Percentiles rank a stretch among this genome's conserved stretches.
Conservation (phyloP, 2,329 filamentous ascomycete species). For the Fusarium sp. region DNA sequence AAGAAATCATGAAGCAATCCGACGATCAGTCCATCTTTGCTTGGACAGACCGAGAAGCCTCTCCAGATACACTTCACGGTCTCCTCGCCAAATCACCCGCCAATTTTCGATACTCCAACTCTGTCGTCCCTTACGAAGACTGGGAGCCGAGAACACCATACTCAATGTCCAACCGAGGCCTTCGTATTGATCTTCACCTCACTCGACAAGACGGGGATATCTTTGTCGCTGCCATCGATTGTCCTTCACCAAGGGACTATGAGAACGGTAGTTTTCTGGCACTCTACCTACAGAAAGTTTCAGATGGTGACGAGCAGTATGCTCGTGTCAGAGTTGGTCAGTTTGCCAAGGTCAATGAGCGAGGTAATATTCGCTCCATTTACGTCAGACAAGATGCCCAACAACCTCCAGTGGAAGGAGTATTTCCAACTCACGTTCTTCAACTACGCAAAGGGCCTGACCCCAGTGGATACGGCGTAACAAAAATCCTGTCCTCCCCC, state of each 20-base stretch:
- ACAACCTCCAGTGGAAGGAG: conserved; percentile 38
- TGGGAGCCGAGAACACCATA: conserved; percentile 46
- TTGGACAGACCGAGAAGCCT: neutral
- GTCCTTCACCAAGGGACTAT: conserved; percentile 48
- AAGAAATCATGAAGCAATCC: conserved; percentile 20
- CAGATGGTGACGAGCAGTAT: conserved; percentile 40
- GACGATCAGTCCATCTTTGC: conserved; percentile 19
- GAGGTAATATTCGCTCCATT: conserved; percentile 39
- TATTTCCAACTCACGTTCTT: conserved; percentile 37
- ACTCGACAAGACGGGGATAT: conserved; percentile 19
- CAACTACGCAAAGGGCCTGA: conserved; percentile 33
- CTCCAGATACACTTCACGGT: conserved; percentile 44
- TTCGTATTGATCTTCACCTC: conserved; percentile 44
- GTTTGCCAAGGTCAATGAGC: conserved; percentile 26
- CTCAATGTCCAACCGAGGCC: conserved; percentile 44
- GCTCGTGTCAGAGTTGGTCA: conserved; percentile 39
- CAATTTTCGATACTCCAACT: conserved; percentile 53
- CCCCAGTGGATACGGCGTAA: neutral
- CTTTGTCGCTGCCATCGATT: conserved; percentile 49
- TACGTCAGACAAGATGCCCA: conserved; percentile 42
- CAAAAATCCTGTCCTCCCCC: neutral
- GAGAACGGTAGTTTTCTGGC: conserved; percentile 45
- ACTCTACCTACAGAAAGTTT: conserved; percentile 48
- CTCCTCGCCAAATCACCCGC: conserved; percentile 61
- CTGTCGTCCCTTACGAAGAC: conserved; percentile 49